Conservation (phyloP, 75 land plant genomes). For the Azolla pinnata region DNA sequence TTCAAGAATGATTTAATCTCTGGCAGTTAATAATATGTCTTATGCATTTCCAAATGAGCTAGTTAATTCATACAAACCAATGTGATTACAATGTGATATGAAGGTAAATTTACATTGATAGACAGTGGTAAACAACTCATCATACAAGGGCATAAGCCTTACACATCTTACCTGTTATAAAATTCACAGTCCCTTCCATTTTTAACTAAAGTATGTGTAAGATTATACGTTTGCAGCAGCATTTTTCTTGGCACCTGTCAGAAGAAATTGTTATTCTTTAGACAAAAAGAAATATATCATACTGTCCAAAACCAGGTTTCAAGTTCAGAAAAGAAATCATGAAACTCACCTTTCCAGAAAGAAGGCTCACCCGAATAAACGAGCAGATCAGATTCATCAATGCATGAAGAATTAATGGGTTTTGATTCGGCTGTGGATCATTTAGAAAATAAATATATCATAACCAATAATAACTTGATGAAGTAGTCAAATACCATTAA, state of each 20-base stretch:
- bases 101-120: no score
- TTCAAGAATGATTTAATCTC: no score
- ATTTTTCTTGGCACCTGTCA: constrained; percentile 92
- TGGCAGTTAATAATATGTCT: no score
- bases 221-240: constrained; percentile 88
- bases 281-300: neutral
- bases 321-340: neutral
- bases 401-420: constrained; percentile 84
- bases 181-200: constrained; percentile 88
- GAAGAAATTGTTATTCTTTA: neutral
- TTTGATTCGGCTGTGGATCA: constrained; percentile 94
- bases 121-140: no score
- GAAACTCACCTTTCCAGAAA: constrained; percentile 69
- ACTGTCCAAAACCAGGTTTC: no score
- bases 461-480: no score
- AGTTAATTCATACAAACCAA: no score
- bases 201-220: constrained; percentile 64
- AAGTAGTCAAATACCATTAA: no score
- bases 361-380: constrained; percentile 82
- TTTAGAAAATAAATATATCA: neutral
- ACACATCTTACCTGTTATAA: constrained; percentile 69
- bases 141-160: neutral
- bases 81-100: no score
- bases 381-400: constrained; percentile 97
- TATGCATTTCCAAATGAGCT: no score